Evolutionary conservation across 73 alveolate species (phyloP).

Genomic region (Symbiodinium pilosum): DNA sequence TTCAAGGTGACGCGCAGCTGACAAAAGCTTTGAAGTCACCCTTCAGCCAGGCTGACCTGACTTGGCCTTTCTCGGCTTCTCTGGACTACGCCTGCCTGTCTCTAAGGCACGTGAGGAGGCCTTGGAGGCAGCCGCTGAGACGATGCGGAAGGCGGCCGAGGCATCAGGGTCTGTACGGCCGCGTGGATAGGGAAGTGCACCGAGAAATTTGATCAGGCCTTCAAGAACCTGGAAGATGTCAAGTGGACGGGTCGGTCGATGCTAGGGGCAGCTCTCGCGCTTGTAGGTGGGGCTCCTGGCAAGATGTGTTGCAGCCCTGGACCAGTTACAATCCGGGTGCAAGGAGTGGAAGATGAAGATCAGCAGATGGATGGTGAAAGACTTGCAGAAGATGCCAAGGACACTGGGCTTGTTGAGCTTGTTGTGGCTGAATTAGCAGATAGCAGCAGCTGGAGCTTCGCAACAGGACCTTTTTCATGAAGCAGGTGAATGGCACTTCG

Average conservation of each 20-base stretch:
- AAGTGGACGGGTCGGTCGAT: slow-evolving; percentile 80
- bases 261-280: slow-evolving; percentile 74
- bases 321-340: neutral
- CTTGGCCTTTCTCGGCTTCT: neutral
- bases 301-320: neutral
- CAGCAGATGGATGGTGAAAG: slow-evolving; percentile 92
- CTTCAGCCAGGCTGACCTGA: slow-evolving; percentile 20
- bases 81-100: neutral
- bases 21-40: slow-evolving; percentile 72
- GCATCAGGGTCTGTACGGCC: neutral
- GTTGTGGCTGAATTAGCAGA: neutral
- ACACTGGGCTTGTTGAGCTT: neutral
- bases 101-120: slow-evolving; percentile 59
- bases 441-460: no score
- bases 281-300: slow-evolving; percentile 28
- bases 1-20: slow-evolving; percentile 73
- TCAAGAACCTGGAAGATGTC: slow-evolving; percentile 41
- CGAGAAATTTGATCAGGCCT: neutral
- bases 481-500: slow-evolving; percentile 38
- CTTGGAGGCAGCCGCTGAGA: slow-evolving; percentile 67
- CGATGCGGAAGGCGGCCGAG: slow-evolving; percentile 84
- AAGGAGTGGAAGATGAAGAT: slow-evolving; percentile 83
- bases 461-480: slow-evolving; percentile 76
- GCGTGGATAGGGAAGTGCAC: neutral
- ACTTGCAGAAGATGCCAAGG: slow-evolving; percentile 88